Evolutionary conservation across 805 yeast species (phyloP), one percentile per base, ranked within the genome.

Genomic region (Candida chauliodis): DNA sequence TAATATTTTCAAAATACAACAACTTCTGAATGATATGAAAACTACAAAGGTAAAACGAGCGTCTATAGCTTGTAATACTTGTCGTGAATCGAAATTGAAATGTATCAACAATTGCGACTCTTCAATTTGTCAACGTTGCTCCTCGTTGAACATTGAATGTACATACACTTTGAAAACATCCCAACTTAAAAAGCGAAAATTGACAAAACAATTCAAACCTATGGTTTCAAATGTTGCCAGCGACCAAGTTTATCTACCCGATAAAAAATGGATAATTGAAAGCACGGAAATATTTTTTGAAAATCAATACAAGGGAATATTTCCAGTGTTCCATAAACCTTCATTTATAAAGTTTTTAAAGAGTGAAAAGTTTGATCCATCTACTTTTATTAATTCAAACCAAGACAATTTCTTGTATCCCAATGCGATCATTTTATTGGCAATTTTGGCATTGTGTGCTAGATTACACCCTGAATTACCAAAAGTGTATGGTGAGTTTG

Each of bases 381-480:
- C 30, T 8, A 49, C 55, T 2, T 52, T 49, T 37, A 30, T 53
- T 11, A 30, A 30, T 7, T 49, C 45, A 11, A 50, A 51, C 29
- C 30, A 48, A 4, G 30, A 30, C n/a, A 41, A 47, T 32, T 39
- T 32, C 18, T 47, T 46, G 22, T 38, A 37, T 27, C 59, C 59
- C 5, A 58, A 51, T 35, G 69, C 70, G 2, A 43, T 63, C 11
- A 46, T 63, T 7, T 37, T 64, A 8, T 43, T 64, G n/a, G 61
- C 67, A 1, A 57, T 64, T 1, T 41, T 63, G 18, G 64, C 69
- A 1, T 51, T 66, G 3, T 55, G 67, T 41, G 52, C 67, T 1
- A 48, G 69, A 34, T 49, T 61, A 16, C 66, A 62, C 40, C 63
- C 64, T 0, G 44, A 50, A 2, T 37, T 64, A 36, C 53, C 61